phyloP scores from a whole-genome alignment of 371 early-diverging fungal genomes.

The Zopfochytrium polystomum region DNA sequence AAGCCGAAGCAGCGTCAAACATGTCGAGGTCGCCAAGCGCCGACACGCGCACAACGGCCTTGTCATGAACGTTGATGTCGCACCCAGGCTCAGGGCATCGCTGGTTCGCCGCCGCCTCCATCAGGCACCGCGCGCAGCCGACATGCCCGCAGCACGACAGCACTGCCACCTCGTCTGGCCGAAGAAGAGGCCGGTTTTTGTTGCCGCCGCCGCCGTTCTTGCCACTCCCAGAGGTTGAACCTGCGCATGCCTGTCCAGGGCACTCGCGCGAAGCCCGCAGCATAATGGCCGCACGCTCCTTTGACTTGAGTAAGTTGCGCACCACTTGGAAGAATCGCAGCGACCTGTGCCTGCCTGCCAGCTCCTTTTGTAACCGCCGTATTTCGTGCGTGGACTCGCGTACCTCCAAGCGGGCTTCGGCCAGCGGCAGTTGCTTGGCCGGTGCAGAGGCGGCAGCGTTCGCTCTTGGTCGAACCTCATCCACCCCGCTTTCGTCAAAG shows the following conservation, averaged over 20 bases:
- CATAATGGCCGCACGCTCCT: background rate
- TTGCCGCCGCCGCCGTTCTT: no score
- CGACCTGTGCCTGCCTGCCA: slow-evolving; percentile 35
- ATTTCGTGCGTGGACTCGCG: slow-evolving; percentile 28
- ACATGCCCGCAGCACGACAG: slow-evolving; percentile 45
- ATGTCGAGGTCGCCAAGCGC: slow-evolving; percentile 14
- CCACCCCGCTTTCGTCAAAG: background rate
- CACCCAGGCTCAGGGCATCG: slow-evolving; percentile 31
- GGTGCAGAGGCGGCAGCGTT: background rate
- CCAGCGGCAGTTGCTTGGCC: slow-evolving; percentile 7
- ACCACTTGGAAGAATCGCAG: slow-evolving; percentile 35
- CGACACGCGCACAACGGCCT: slow-evolving; percentile 26
- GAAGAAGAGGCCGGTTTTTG: no score
- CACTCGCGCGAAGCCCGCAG: slow-evolving; percentile 8
- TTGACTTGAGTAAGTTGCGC: slow-evolving; percentile 25
- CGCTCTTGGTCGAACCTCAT: background rate
- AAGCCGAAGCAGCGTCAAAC: background rate
- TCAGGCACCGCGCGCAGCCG: slow-evolving; percentile 32
- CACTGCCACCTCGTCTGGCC: no score
- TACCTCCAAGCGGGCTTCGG: slow-evolving; percentile 26
- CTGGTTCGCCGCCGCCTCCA: slow-evolving; percentile 20
- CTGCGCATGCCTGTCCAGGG: slow-evolving; percentile 15
- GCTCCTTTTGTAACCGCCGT: slow-evolving; percentile 28
- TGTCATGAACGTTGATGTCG: slow-evolving; percentile 29
- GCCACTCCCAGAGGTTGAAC: no score